Conservation (phyloP, 805 yeast species). For the Candida odintsovae region DNA sequence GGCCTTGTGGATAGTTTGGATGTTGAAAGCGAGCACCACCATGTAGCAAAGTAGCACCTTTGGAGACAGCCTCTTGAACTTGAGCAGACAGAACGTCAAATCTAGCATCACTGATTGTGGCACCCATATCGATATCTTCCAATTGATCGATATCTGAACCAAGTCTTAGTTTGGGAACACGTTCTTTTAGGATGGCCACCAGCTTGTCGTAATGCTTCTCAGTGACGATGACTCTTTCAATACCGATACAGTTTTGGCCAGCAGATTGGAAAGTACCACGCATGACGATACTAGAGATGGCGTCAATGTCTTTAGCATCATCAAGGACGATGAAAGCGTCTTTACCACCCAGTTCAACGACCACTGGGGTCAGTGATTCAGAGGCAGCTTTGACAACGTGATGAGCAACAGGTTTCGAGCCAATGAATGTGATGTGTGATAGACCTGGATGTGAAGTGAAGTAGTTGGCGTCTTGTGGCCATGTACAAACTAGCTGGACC, state of each 20-base stretch:
- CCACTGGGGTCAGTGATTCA: constrained; percentile 85
- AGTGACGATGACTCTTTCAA: constrained; percentile 86
- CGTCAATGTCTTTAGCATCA: constrained; percentile 53
- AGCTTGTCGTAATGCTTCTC: constrained; percentile 61
- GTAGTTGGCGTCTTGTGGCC: constrained; percentile 84
- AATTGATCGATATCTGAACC: constrained; percentile 92
- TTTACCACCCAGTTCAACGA: constrained; percentile 95
- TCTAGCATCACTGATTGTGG: constrained; percentile 77
- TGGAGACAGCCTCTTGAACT: constrained; percentile 63
- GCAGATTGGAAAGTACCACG: constrained; percentile 96
- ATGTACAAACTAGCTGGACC: constrained; percentile 83
- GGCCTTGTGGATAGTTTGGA: constrained; percentile 94
- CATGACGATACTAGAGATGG: constrained; percentile 74
- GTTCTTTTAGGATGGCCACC: constrained; percentile 46
- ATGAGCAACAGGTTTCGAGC: constrained; percentile 93
- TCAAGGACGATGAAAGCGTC: constrained; percentile 88
- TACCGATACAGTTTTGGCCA: constrained; percentile 97
- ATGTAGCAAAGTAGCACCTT: constrained; percentile 73
- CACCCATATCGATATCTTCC: constrained; percentile 94
- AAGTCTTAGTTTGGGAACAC: constrained; percentile 59
- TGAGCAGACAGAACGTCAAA: constrained; percentile 62
- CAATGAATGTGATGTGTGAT: constrained; percentile 89
- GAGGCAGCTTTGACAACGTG: constrained; percentile 81
- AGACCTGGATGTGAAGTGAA: constrained; percentile 80
- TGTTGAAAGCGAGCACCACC: constrained; percentile 83